Conservation (phyloP, 805 yeast species). For the Priceomyces haplophilus region DNA sequence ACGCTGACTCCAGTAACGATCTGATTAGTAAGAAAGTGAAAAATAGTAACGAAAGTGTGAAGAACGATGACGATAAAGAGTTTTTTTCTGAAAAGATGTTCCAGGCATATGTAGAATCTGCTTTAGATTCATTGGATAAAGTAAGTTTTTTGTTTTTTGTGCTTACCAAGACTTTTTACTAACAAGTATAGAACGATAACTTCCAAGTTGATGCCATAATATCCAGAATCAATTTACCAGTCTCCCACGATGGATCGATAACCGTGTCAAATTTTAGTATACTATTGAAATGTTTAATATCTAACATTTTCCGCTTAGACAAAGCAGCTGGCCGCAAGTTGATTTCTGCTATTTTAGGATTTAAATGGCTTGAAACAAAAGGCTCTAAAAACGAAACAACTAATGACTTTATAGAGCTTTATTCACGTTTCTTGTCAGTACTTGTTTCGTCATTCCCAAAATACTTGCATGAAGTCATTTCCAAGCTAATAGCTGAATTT, state of each 20-base stretch:
- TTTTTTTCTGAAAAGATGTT: slow-evolving; percentile 39
- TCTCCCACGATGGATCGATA: slow-evolving; percentile 51
- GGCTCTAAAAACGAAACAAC: slow-evolving; percentile 1
- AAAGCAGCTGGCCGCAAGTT: slow-evolving; percentile 49
- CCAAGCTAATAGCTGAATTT: slow-evolving; percentile 64
- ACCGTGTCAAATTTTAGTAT: slow-evolving; percentile 50
- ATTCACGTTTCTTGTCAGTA: slow-evolving; percentile 70
- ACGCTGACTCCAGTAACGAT: slow-evolving; percentile 7
- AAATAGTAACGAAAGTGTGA: slow-evolving; percentile 3
- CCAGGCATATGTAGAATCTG: slow-evolving; percentile 54
- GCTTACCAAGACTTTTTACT: slow-evolving; percentile 11
- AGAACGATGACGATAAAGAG: slow-evolving; percentile 9
- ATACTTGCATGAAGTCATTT: slow-evolving; percentile 84
- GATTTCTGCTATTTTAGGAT: slow-evolving; percentile 58
- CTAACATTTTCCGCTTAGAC: slow-evolving; percentile 68
- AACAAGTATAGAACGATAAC: slow-evolving; percentile 40
- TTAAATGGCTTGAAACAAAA: slow-evolving; percentile 56
- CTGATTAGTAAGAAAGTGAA: slow-evolving; percentile 6
- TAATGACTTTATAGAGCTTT: slow-evolving; percentile 46
- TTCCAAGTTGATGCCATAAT: slow-evolving; percentile 58
- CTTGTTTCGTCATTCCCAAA: slow-evolving; percentile 83
- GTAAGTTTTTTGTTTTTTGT: slow-evolving; percentile 23
- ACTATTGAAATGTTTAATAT: slow-evolving; percentile 55
- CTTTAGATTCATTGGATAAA: slow-evolving; percentile 66
- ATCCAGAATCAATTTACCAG: slow-evolving; percentile 54